These are phyloP conservation scores for Yamadazyma membranifaciens DNA, from an alignment of 1,139 yeast species.

Conservation along the genomic window DNA sequence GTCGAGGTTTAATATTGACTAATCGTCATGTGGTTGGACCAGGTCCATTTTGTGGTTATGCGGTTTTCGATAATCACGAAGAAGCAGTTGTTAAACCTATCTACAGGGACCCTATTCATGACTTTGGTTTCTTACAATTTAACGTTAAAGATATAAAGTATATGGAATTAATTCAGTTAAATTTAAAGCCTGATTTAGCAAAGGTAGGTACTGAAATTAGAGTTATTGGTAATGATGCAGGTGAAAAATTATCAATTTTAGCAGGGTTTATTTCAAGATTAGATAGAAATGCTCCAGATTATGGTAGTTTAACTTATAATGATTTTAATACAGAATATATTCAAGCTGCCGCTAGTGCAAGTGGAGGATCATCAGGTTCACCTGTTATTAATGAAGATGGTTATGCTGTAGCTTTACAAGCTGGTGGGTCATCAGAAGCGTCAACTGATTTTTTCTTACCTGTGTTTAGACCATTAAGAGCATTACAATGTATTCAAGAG, in stretches of 20 bases:
- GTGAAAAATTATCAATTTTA: slow-evolving; percentile 85
- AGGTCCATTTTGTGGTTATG: slow-evolving; percentile 89
- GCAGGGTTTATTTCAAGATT: slow-evolving; percentile 88
- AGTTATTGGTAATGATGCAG: slow-evolving; percentile 96
- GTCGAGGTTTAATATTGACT: slow-evolving; percentile 78
- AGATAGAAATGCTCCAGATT: slow-evolving; percentile 94
- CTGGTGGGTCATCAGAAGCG: slow-evolving; percentile 90
- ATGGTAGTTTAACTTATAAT: slow-evolving; percentile 84
- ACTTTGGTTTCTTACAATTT: slow-evolving; percentile 76
- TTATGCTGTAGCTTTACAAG: slow-evolving; percentile 85
- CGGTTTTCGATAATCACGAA: slow-evolving; percentile 92
- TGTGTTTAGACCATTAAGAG: slow-evolving; percentile 77
- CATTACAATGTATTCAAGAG: slow-evolving; percentile 69
- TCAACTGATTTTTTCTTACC: slow-evolving; percentile 93
- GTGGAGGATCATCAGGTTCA: slow-evolving; percentile 95
- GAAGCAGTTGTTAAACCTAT: slow-evolving; percentile 85
- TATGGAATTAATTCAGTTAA: slow-evolving; percentile 65
- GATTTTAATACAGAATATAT: slow-evolving; percentile 95
- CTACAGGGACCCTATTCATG: slow-evolving; percentile 85
- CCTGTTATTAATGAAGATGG: slow-evolving; percentile 92
- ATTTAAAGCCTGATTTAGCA: slow-evolving; percentile 78
- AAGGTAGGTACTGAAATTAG: slow-evolving; percentile 88
- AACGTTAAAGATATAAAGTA: slow-evolving; percentile 72
- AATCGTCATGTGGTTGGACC: slow-evolving; percentile 95
- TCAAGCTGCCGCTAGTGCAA: slow-evolving; percentile 94